Evolutionary conservation across 345 rosid genomes (phyloP).

Genomic region (Salix koriyanagi): DNA sequence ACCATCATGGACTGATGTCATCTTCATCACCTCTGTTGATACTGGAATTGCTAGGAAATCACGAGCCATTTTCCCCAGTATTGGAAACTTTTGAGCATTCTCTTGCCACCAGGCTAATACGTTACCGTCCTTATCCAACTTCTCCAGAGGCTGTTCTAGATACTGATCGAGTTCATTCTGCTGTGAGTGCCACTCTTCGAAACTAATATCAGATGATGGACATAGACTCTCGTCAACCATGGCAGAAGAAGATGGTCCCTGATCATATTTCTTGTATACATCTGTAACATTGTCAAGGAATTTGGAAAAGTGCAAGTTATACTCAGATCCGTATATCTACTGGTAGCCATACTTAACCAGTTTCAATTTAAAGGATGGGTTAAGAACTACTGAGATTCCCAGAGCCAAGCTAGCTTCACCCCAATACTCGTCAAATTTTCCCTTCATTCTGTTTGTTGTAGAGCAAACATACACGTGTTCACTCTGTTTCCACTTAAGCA

Average conservation of each 20-base stretch:
- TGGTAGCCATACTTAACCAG: neutral
- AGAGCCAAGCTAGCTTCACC: neutral
- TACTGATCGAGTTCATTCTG: neutral
- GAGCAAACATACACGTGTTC: neutral
- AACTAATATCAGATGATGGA: neutral
- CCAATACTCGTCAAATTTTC: neutral
- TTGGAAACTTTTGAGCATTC: neutral
- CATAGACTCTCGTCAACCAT: neutral
- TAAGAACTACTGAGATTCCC: neutral
- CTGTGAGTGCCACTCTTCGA: neutral
- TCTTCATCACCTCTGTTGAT: neutral
- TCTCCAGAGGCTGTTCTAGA: neutral
- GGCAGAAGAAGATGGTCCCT: neutral
- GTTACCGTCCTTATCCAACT: neutral
- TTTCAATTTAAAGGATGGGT: neutral
- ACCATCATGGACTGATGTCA: neutral
- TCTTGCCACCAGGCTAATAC: neutral
- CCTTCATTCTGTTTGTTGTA: neutral
- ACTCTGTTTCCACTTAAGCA: neutral
- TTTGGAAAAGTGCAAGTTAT: neutral
- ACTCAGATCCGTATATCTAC: neutral
- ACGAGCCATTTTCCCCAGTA: neutral
- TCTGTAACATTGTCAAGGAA: accelerated
- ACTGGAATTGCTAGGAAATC: neutral
- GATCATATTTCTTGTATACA: neutral